Base-by-base conservation (phyloP, 2,329 filamentous ascomycete species). In the Phialemonium atrogriseum region DNA sequence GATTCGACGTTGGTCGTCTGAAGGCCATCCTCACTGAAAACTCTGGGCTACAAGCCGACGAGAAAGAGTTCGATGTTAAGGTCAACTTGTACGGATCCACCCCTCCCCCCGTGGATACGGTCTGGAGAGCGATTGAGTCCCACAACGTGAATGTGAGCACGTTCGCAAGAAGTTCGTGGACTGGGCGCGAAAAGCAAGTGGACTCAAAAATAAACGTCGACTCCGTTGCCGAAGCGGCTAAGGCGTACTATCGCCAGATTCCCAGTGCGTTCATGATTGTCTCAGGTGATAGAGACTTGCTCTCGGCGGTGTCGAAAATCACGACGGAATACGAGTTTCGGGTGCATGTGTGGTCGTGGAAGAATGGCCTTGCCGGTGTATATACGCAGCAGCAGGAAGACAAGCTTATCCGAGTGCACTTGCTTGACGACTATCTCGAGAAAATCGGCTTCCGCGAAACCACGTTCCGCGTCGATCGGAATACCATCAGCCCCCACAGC, bases 321-420 rank as follows among this genome's bases (percentile, higher is more conserved):
- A 26, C 28, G 5, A 10, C 8, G n/a, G 10, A 22, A 5, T 20
- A 22, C 12, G 7, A 17, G 9, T 29, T 18, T 25, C 27, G n/a
- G 2, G 35, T 37, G 6, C 35, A 35, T 13, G 18, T 37, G 17
- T 37, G 35, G 35, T 32, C 35, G 13, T 37, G 32, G 35, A 11
- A 21, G 9, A 37, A 37, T 15, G 18, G 35, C 5, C 12, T 37
- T 5, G 35, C 35, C 2, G 9, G 12, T 2, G 25, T 27, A 12
- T 37, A 30, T 25, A 13, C 7, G 18, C 26, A 7, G 4, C 12
- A 35, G 14, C 23, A 20, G 8, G 16, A 32, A 7, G 13, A 24
- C 2, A 15, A 21, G 23, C n/a, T n/a, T n/a, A 26, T 37, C 19
- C 9, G 18, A 13, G 32, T 38, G 13, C 33, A 38, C n/a, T 10